Conservation (phyloP, 345 rosid genomes). For the Populus nigra region DNA sequence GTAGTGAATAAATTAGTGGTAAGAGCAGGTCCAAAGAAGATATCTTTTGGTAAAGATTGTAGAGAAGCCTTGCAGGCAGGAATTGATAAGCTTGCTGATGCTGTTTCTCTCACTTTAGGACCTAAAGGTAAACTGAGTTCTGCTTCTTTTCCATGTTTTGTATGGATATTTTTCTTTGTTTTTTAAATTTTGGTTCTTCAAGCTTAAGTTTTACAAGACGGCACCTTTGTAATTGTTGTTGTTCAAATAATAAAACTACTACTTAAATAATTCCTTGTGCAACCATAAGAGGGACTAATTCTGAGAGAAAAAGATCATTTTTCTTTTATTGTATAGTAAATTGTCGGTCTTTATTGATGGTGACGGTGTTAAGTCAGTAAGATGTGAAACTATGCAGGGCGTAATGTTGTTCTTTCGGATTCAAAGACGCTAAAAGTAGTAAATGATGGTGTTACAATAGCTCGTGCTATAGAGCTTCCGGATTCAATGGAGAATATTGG, state of each 20-base stretch:
- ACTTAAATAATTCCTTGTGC: neutral
- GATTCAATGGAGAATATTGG: constrained; percentile 82
- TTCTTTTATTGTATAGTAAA: neutral
- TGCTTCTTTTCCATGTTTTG: neutral
- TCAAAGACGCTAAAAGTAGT: constrained; percentile 54
- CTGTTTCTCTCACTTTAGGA: constrained; percentile 82
- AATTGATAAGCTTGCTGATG: constrained; percentile 83
- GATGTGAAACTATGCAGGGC: constrained; percentile 48
- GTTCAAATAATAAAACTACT: neutral
- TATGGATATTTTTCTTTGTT: neutral
- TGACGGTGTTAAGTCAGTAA: neutral
- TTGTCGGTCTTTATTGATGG: neutral
- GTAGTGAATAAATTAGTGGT: constrained; percentile 40
- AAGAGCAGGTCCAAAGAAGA: constrained; percentile 69
- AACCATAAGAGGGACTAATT: no score
- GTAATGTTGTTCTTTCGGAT: constrained; percentile 74
- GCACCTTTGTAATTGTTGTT: no score
- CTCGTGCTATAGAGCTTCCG: constrained; percentile 62
- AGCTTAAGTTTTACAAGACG: no score
- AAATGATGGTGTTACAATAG: constrained; percentile 87
- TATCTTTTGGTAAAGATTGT: constrained; percentile 62
- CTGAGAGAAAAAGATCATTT: no score
- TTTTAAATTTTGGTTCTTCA: no score
- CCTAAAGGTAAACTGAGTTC: constrained; percentile 50
- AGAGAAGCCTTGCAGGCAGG: constrained; percentile 75